Base-by-base conservation (phyloP, 2,329 filamentous ascomycete genomes). In the Clonostachys solani region DNA sequence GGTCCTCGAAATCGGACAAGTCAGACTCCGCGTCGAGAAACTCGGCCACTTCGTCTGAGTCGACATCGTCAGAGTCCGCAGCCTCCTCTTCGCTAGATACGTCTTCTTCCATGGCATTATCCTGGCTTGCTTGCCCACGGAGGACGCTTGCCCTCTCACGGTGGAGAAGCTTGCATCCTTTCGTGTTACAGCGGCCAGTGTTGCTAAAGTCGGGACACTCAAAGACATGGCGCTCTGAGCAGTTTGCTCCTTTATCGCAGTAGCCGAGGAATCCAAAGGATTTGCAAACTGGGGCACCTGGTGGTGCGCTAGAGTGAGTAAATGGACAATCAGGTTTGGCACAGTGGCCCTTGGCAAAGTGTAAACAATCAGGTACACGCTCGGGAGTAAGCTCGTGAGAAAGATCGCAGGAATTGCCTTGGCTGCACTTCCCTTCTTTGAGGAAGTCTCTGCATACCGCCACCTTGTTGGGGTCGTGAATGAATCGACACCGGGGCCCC, bases 201-300 rank as follows among this genome's bases (percentile, higher is more conserved):
- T 96, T 95, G 78, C 89, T 89, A 74, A 95, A 96, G 65, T 95
- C 88, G 52, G 94, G 92, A 67, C 94, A 97, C 67, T 97, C 92
- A 69, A 87, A 86, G 49, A 92, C 86, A 72, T 99, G 94, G 51
- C 91, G 86, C 53, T 94, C 83, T 50, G 81, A 69, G 68, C 94
- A 97, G 47, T 76, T 69, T 47, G 79, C 77, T 50, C 92, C 94
- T 63, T 87, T 88, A 51, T 87, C 84, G 72, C 94, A 97, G 67
- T 91, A 97, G 46, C 94, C 92, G 60, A 92, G 80, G 46, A 84
- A 81, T 29, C 89, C 92, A 73, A 99, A 97, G 17, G 81, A 71
- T 57, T 84, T 81, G 71, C 94, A 99, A 43, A 96, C 89, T 33
- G 80, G 83, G 44, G 92, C 89, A 61, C 79, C 78, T 54, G 87